Base-by-base conservation (phyloP, 2,329 filamentous ascomycete species). In the Fusarium tricinctum region DNA sequence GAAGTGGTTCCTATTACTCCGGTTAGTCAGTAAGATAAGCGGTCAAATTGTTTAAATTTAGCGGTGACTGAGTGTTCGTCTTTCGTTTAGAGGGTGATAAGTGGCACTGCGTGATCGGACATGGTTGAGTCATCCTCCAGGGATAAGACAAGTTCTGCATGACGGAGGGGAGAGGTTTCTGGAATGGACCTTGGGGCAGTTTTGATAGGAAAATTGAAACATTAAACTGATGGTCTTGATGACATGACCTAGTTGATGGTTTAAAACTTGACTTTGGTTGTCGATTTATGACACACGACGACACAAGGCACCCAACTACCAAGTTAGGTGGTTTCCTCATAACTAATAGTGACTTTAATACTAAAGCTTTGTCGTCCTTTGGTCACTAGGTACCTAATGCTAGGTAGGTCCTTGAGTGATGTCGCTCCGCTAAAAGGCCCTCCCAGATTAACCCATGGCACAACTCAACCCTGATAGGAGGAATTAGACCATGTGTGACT, bases 21-120 rank as follows among this genome's bases (percentile, higher is more conserved):
- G 22, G 15, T 28, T 15, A 20, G 20, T 17, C 32, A 10, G 47
- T 22, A 20, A 47, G 22, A n/a, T 43, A 26, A 26, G 22, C 14
- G 26, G 42, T 23, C 15, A 10, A 8, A 38, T 10, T 38, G n/a
- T 17, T 38, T n/a, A n/a, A 19, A 9, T 38, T 33, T 38, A 10
- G 35, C 35, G 35, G 35, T 38, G 35, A 38, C 10, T 10, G 35
- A 9, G 17, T n/a, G 17, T n/a, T 38, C 8, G 10, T n/a, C 7
- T 39, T n/a, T 35, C 39, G 20, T 45, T 30, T 17, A 49, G 35
- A 28, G 30, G 32, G 35, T 47, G 28, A 19, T 19, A 10, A 39
- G 58, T 70, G 62, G 66, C 63, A 50, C 42, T 70, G 66, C 57
- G 66, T 49, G 35, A n/a, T 38, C 35, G 46, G 50, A 47, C 10